Conservation (phyloP, 768 basidiomycete genomes). For the Hypholoma sublateritium region DNA sequence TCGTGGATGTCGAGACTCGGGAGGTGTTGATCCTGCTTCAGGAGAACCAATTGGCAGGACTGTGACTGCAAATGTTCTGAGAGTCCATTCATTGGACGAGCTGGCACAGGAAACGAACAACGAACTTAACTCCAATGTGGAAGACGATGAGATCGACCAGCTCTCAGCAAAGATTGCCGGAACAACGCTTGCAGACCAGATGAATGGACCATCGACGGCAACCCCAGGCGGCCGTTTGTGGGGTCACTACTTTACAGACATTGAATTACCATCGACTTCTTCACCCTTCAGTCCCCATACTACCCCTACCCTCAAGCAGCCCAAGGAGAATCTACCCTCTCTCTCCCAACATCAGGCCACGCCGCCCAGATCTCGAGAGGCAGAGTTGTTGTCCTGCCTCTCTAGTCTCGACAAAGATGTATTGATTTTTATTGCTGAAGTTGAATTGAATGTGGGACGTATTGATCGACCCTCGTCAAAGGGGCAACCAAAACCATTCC, state of each 20-base stretch:
- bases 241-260: neutral
- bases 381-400: too few species aligned
- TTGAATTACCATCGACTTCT: neutral
- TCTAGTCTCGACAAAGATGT: too few species aligned
- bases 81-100: neutral
- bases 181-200: neutral
- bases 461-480: neutral
- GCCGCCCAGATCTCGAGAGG: too few species aligned
- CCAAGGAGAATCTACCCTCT: too few species aligned
- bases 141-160: neutral
- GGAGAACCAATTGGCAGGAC: neutral
- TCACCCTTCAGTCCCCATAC: neutral
- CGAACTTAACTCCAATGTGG: neutral
- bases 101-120: neutral
- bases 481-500: neutral
- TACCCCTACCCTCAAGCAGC: neutral
- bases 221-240: slow-evolving; percentile 2
- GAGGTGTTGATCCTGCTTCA: neutral
- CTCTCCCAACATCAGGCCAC: too few species aligned
- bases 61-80: neutral
- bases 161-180: neutral
- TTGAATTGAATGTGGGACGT: neutral
- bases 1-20: neutral
- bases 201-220: neutral
- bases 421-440: too few species aligned